Evolutionary conservation across 2,329 filamentous ascomycete genomes (phyloP).

Genomic region (Cyphellophora attinorum): DNA sequence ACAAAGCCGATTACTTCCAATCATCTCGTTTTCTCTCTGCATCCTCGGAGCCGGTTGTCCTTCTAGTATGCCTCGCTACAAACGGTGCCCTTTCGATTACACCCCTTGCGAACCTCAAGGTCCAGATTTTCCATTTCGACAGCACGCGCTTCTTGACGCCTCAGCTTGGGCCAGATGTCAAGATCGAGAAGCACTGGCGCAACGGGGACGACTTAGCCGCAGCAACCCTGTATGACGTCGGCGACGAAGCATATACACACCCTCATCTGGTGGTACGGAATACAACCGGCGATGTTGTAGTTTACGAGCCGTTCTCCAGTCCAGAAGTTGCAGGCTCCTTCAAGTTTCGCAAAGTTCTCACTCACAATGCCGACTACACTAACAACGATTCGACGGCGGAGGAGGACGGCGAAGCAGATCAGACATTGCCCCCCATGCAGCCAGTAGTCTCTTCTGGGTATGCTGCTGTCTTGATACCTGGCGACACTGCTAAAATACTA

Average conservation of each 20-base stretch:
- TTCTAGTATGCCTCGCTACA: slow-evolving; percentile 68
- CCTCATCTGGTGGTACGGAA: slow-evolving; percentile 79
- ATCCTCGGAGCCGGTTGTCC: slow-evolving; percentile 27
- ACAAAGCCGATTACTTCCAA: slow-evolving; percentile 47
- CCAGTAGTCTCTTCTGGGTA: slow-evolving; percentile 57
- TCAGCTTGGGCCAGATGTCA: slow-evolving; percentile 60
- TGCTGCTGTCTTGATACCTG: slow-evolving; percentile 72
- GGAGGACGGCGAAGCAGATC: slow-evolving; percentile 25
- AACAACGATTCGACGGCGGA: slow-evolving; percentile 43
- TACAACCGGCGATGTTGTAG: slow-evolving; percentile 67
- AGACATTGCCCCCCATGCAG: slow-evolving; percentile 18
- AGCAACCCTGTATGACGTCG: slow-evolving; percentile 74
- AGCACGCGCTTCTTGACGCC: slow-evolving; percentile 70
- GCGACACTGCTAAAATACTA: slow-evolving; percentile 69
- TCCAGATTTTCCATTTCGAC: slow-evolving; percentile 64
- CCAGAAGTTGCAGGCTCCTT: slow-evolving; percentile 32
- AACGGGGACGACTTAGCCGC: slow-evolving; percentile 67
- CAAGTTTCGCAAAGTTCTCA: slow-evolving; percentile 64
- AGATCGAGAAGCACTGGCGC: slow-evolving; percentile 56
- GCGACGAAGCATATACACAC: slow-evolving; percentile 58
- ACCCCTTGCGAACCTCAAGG: slow-evolving; percentile 61
- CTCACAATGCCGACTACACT: slow-evolving; percentile 41
- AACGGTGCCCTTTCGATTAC: slow-evolving; percentile 63
- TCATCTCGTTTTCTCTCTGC: slow-evolving; percentile 6
- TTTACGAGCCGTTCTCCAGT: slow-evolving; percentile 70